phyloP scores from a whole-genome alignment of 2,329 filamentous ascomycete species.

The Penicillium sp. region DNA sequence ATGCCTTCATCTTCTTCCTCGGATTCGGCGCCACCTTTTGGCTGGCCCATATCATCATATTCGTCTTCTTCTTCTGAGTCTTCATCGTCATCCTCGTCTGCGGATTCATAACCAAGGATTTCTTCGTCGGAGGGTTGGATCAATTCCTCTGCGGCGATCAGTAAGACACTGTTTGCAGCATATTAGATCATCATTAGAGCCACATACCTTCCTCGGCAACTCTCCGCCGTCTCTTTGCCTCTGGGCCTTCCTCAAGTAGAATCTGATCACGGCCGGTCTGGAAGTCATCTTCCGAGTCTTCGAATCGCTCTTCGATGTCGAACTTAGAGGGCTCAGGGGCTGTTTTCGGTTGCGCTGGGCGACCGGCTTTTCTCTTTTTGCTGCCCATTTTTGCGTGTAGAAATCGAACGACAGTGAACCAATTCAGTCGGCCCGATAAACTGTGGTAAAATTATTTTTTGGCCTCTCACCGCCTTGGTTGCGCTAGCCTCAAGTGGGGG shows the following conservation, averaged over 20 bases:
- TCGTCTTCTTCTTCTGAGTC: constrained; percentile 45
- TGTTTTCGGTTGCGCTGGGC: constrained; percentile 36
- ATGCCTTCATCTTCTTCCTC: constrained; percentile 54
- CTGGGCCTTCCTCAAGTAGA: constrained; percentile 75
- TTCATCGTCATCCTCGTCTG: constrained; percentile 31
- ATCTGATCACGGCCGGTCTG: constrained; percentile 83
- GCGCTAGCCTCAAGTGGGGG: constrained; percentile 17
- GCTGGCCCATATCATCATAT: constrained; percentile 28
- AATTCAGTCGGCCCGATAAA: constrained; percentile 7
- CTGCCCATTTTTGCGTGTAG: constrained; percentile 45
- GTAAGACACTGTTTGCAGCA: constrained; percentile 16
- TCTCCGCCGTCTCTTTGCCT: constrained; percentile 72
- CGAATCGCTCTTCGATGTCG: constrained; percentile 67
- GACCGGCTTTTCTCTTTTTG: constrained; percentile 67
- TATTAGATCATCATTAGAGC: neutral
- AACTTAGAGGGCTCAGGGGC: constrained; percentile 36
- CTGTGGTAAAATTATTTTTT: constrained; percentile 39
- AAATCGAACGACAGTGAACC: constrained; percentile 3
- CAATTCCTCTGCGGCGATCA: constrained; percentile 49
- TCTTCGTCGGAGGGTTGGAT: constrained; percentile 63
- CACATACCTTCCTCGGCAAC: constrained; percentile 62
- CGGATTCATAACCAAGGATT: constrained; percentile 51
- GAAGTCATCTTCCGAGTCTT: constrained; percentile 92
- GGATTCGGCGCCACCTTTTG: constrained; percentile 23
- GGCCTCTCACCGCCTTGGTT: constrained; percentile 31